Evolutionary conservation across 202 grass and related monocot genomes (phyloP).

Genomic region (Bolboschoenoplectus hybrid): DNA sequence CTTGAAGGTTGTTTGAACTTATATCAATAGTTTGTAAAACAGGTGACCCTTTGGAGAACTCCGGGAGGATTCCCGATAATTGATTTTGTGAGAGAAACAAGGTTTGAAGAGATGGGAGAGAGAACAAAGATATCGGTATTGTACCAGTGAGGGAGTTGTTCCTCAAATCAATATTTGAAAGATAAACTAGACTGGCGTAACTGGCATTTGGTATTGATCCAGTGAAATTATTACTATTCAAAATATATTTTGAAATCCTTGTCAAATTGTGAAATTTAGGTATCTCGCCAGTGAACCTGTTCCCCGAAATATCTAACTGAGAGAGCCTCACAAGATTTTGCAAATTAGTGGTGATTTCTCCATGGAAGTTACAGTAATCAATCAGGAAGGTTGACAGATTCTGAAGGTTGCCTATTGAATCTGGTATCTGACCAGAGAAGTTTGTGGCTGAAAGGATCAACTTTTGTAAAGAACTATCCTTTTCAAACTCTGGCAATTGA

Average conservation of each 20-base stretch:
- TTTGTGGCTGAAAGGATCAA: conserved; percentile 51
- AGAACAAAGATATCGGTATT: conserved; percentile 51
- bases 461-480: conserved; percentile 17
- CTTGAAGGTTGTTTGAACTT: conserved; percentile 43
- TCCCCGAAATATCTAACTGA: conserved; percentile 37
- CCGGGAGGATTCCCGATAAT: conserved; percentile 35
- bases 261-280: conserved; percentile 40
- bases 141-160: conserved; percentile 38
- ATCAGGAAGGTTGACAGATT: conserved; percentile 42
- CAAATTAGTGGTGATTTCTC: conserved; percentile 45
- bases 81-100: conserved; percentile 38
- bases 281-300: conserved; percentile 45
- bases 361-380: conserved; percentile 49
- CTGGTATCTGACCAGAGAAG: conserved; percentile 62
- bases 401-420: conserved; percentile 47
- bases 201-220: conserved; percentile 30
- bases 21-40: conserved; percentile 33
- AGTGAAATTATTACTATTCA: conserved; percentile 43
- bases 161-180: conserved; percentile 40
- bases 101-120: conserved; percentile 39
- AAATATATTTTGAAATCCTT: conserved; percentile 38
- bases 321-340: conserved; percentile 47
- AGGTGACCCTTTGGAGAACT: conserved; percentile 42
- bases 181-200: background rate
- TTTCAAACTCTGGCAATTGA: conserved; percentile 44